phyloP scores from a whole-genome alignment of 2,329 filamentous ascomycete species.

The Phyllosticta citrichinensis region DNA sequence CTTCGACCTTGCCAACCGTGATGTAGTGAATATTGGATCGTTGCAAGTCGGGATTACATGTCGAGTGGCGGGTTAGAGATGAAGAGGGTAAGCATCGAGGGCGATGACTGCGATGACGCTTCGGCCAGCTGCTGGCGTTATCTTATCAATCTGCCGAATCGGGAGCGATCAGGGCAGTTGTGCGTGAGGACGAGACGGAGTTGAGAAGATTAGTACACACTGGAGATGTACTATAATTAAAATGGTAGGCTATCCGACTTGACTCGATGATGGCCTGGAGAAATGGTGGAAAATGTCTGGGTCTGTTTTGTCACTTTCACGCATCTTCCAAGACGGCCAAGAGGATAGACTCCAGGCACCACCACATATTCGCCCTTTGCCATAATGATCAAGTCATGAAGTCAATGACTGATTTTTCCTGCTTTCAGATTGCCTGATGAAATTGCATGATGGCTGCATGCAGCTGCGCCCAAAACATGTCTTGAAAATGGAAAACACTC shows the following conservation, averaged over 20 bases:
- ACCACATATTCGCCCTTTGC: background rate
- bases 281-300: too few relatives aligned
- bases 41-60: slow-evolving; percentile 2
- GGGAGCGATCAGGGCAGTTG: background rate
- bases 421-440: background rate
- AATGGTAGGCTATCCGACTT: too few relatives aligned
- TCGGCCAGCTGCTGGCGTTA: background rate
- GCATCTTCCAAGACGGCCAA: too few relatives aligned
- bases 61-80: background rate
- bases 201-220: too few relatives aligned
- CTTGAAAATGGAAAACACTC: background rate
- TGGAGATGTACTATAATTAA: too few relatives aligned
- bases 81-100: background rate
- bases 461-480: background rate
- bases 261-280: too few relatives aligned
- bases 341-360: too few relatives aligned
- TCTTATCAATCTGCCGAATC: slow-evolving; percentile 1
- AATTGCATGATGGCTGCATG: background rate
- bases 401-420: background rate
- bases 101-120: slow-evolving; percentile 1
- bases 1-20: background rate
- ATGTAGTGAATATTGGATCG: background rate
- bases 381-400: background rate
- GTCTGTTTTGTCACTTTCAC: too few relatives aligned
- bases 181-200: too few relatives aligned